Conservation (phyloP, 164 flowering plant species). For the Umbellularia californica region DNA sequence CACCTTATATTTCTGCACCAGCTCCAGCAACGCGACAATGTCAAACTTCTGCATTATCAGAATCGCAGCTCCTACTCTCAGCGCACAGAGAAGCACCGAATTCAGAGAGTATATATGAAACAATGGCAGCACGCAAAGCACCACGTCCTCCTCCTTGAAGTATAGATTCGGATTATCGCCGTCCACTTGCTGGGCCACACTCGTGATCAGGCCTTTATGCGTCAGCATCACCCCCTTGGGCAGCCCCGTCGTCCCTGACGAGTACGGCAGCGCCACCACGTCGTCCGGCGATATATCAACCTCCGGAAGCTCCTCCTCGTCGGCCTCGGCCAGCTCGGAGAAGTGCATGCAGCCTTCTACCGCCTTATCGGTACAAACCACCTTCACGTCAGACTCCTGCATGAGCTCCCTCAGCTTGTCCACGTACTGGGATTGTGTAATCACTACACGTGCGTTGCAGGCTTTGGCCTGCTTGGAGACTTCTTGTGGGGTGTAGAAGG, state of each 20-base stretch:
- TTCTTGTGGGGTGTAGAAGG: conserved; percentile 70
- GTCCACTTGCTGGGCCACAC: conserved; percentile 90
- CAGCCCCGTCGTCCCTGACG: conserved; percentile 92
- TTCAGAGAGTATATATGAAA: conserved; percentile 86
- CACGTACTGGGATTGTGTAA: conserved; percentile 50
- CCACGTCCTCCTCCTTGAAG: conserved; percentile 55
- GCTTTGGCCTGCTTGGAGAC: conserved; percentile 65
- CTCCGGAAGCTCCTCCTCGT: conserved; percentile 44
- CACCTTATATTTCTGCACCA: conserved; percentile 59
- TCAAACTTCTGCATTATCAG: conserved; percentile 79
- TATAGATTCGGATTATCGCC: conserved; percentile 89
- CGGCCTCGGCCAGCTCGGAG: conserved; percentile 46
- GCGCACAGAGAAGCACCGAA: conserved; percentile 60
- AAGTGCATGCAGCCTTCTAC: conserved; percentile 44
- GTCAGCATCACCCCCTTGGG: conserved; percentile 94
- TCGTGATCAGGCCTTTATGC: conserved; percentile 67
- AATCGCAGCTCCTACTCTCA: conserved; percentile 79
- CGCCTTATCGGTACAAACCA: conserved; percentile 47
- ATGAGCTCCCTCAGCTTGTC: conserved; percentile 46
- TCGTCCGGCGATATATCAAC: conserved; percentile 61
- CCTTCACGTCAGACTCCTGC: conserved; percentile 26
- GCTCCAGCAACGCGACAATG: conserved; percentile 45
- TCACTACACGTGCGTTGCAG: conserved; percentile 38
- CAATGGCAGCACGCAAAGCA: conserved; percentile 71
- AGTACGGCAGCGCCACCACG: conserved; percentile 81